Evolutionary conservation across 2,329 filamentous ascomycete genomes (phyloP).

Genomic region (Pestalotiopsis fici): DNA sequence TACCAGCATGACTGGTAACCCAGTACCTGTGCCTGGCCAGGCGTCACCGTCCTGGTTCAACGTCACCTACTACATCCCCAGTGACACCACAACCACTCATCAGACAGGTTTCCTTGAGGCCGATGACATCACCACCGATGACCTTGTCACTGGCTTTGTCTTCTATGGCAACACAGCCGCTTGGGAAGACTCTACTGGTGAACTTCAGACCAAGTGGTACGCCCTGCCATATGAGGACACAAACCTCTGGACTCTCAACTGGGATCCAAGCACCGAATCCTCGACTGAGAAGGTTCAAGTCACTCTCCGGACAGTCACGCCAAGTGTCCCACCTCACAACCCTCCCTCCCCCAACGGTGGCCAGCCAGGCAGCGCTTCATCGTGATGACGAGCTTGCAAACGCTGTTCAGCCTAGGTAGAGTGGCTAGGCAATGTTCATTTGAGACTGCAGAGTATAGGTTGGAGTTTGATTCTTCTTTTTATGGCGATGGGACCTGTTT

Average conservation of each 20-base stretch:
- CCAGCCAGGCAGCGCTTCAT: background rate
- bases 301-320: constrained; percentile 12
- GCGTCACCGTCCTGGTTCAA: constrained; percentile 22
- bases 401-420: background rate
- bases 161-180: constrained; percentile 26
- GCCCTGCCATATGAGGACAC: constrained; percentile 16
- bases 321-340: background rate
- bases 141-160: constrained; percentile 20
- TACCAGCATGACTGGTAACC: constrained; percentile 18
- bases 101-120: constrained; percentile 18
- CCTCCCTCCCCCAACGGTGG: background rate
- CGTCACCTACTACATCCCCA: constrained; percentile 23
- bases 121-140: constrained; percentile 4
- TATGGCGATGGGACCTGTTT: background rate
- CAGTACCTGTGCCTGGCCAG: constrained; percentile 15
- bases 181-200: constrained; percentile 12
- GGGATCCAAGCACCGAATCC: constrained; percentile 20
- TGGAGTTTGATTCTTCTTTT: background rate
- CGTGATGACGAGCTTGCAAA: background rate
- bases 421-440: background rate
- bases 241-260: constrained; percentile 22
- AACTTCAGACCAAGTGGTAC: constrained; percentile 22
- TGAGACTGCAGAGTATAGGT: background rate
- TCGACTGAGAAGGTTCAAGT: constrained; percentile 14
- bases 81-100: constrained; percentile 15